These are phyloP conservation scores for Sedum album DNA, from an alignment of 164 flowering plant genomes.

Conservation along the genomic window DNA sequence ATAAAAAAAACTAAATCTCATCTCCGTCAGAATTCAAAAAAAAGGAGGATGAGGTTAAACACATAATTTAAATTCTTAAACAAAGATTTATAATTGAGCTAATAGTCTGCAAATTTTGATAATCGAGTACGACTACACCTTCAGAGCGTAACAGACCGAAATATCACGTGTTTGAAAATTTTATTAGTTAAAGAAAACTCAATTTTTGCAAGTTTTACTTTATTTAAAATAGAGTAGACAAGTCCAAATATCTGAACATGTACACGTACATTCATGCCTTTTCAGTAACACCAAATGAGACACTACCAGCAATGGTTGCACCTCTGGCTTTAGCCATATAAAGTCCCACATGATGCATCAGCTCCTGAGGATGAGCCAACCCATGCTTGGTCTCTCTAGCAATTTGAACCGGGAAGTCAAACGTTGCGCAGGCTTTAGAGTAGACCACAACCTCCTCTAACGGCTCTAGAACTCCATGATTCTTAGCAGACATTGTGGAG, in stretches of 20 bases:
- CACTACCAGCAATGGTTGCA: conserved; percentile 40
- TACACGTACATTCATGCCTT: conserved; percentile 7
- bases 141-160: too few species aligned
- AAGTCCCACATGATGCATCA: conserved; percentile 72
- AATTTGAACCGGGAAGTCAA: conserved; percentile 27
- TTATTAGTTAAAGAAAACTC: too few species aligned
- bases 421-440: conserved; percentile 36
- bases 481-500: conserved; percentile 37
- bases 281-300: conserved; percentile 19
- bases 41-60: too few species aligned
- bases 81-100: too few species aligned
- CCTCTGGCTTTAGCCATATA: conserved; percentile 70
- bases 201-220: too few species aligned
- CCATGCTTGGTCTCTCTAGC: conserved; percentile 21
- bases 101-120: too few species aligned
- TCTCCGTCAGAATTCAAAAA: too few species aligned
- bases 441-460: conserved; percentile 32
- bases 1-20: too few species aligned
- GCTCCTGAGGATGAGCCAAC: conserved; percentile 45
- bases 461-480: conserved; percentile 26
- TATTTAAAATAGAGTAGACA: not conserved
- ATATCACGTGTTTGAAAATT: too few species aligned
- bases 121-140: too few species aligned
- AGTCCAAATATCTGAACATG: not conserved
- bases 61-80: too few species aligned